Evolutionary conservation across 2,329 filamentous ascomycete genomes (phyloP), one percentile per base, ranked within the genome.

Genomic region (Colletotrichum eremochloae): DNA sequence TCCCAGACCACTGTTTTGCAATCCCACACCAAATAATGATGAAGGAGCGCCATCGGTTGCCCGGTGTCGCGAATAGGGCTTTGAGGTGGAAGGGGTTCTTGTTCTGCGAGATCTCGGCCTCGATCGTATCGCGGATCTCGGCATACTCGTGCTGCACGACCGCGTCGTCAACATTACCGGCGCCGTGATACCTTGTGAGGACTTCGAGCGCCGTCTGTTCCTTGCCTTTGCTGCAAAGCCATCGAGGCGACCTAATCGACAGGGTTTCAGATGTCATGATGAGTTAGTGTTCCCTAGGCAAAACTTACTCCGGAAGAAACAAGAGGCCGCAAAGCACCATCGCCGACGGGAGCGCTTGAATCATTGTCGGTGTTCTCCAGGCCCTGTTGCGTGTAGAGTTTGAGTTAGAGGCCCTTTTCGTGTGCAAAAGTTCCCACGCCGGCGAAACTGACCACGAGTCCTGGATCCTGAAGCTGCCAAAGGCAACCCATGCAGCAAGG

Each of bases 151-250:
- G 79, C 74, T 87, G 84, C 7, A 90, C 88, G 65, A 90, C 82
- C 0, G 85, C 83, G 0, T 84, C 86, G 60, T 82, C 80, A 2
- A 83, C 83, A 74, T 89, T 84, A 2, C 88, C 90, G 63, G 91
- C 85, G 18, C 87, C 88, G 75, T 90, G 90, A 76, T 88, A 91
- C 74, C 87, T 89, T 24, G 86, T 84, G 72, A 92, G 84, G 24
- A 88, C 82, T 2, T 89, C 87, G 33, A 88, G 84, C 0, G 82
- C 78, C 0, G 83, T 83, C 75, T 88, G 84, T 67, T 72, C 66
- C 29, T 15, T 69, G 66, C 70, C 70, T 40, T 69, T 70, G 33
- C 70, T 72, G 38, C 66, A 72, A 29, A 69, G 66, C 70, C 70
- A 72, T 20, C 70, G 60, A 9, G 66, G 70, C n/a, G 70, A 72